Conservation (phyloP, 129 eudicot species). For the Pseudognaphalium luteoalbum region DNA sequence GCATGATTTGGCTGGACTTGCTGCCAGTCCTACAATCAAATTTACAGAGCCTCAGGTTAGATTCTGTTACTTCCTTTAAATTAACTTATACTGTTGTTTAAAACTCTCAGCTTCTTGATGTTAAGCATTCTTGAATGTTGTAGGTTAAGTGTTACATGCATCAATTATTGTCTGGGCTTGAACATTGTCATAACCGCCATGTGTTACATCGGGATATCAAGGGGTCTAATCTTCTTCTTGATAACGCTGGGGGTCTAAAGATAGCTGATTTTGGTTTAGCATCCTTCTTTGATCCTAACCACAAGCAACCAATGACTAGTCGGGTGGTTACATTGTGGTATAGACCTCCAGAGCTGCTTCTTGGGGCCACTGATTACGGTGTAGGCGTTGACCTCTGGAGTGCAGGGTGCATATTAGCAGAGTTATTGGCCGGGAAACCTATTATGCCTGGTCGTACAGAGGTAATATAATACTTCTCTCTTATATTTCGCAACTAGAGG, state of each 20-base stretch:
- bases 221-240: slow-evolving; percentile 91
- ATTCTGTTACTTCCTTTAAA: not conserved
- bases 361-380: slow-evolving; percentile 93
- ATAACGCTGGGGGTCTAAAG: slow-evolving; percentile 72
- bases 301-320: slow-evolving; percentile 93
- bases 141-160: slow-evolving; percentile 96
- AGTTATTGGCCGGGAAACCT: slow-evolving; percentile 76
- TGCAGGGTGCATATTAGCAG: slow-evolving; percentile 77
- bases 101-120: not conserved
- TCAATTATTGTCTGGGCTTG: slow-evolving; percentile 87
- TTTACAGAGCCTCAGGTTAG: slow-evolving; percentile 89
- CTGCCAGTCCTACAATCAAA: slow-evolving; percentile 69
- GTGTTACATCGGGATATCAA: slow-evolving; percentile 94
- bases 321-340: slow-evolving; percentile 97
- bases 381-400: slow-evolving; percentile 95
- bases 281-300: slow-evolving; percentile 75
- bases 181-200: slow-evolving; percentile 89
- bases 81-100: not conserved
- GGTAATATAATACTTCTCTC: slow-evolving; percentile 36
- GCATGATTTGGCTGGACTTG: slow-evolving; percentile 84
- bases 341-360: slow-evolving; percentile 96
- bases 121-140: slow-evolving; percentile 13
- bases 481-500: not conserved
- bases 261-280: slow-evolving; percentile 97
- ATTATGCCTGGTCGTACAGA: slow-evolving; percentile 88